A percentile compares a stretch with the other conserved stretches of the same genome.
Evolutionary conservation across 2,329 filamentous ascomycete species (phyloP).

Genomic region (Pseudodiploospora longispora): DNA sequence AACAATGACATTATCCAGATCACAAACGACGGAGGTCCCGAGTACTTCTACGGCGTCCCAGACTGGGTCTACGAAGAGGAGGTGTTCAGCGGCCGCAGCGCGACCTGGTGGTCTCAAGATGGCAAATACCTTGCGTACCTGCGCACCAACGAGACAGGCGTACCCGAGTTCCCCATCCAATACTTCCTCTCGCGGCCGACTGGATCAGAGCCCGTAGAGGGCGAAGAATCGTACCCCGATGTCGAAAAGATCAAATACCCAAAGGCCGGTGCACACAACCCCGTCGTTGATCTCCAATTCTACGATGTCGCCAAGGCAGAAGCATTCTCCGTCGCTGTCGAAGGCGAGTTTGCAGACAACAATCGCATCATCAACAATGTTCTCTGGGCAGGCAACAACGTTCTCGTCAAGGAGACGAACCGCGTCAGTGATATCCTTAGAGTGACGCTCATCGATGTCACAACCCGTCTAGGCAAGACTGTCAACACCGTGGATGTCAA

Average conservation of each 20-base stretch:
- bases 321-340: conserved; percentile 70
- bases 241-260: conserved; percentile 92
- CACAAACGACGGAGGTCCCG: conserved; percentile 75
- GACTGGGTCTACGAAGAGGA: conserved; percentile 89
- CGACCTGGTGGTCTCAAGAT: conserved; percentile 92
- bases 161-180: conserved; percentile 86
- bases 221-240: conserved; percentile 85
- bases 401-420: conserved; percentile 87
- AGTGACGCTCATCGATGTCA: conserved; percentile 77
- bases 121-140: conserved; percentile 87
- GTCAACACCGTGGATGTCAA: conserved; percentile 73
- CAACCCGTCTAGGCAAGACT: conserved; percentile 62
- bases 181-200: conserved; percentile 88
- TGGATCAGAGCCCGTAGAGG: conserved; percentile 54
- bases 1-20: conserved; percentile 59
- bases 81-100: conserved; percentile 63
- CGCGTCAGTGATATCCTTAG: conserved; percentile 87
- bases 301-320: conserved; percentile 75
- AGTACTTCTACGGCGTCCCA: conserved; percentile 91
- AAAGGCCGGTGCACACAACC: conserved; percentile 90
- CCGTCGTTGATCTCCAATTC: conserved; percentile 78
- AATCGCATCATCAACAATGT: conserved; percentile 89
- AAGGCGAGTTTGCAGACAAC: conserved; percentile 69
- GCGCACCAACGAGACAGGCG: conserved; percentile 84
- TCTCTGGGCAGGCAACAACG: conserved; percentile 78